These are phyloP conservation scores for Lenwebbia sp. DNA, from an alignment of 345 rosid species.

Conservation along the genomic window DNA sequence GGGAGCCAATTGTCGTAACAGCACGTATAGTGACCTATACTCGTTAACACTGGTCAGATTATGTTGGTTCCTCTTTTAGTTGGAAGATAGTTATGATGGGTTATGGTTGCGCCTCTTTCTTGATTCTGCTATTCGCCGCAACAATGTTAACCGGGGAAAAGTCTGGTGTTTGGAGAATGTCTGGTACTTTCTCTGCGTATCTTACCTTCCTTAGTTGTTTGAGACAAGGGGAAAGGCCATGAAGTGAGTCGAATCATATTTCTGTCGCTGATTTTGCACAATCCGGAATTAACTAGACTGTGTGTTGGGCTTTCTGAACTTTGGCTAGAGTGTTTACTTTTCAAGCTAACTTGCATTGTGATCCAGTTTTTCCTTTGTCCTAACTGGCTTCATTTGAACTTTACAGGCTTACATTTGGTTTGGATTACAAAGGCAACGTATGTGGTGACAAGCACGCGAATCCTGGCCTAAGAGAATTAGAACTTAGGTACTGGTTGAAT, in stretches of 20 bases:
- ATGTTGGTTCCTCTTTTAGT: background rate
- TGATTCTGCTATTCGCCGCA: background rate
- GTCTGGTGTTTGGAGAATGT: background rate
- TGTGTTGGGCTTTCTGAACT: background rate
- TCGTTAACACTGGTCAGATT: background rate
- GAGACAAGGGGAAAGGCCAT: background rate
- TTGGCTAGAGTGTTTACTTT: background rate
- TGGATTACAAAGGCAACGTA: conserved; percentile 94
- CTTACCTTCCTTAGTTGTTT: background rate
- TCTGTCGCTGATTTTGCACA: background rate
- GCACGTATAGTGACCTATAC: background rate
- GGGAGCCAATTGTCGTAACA: background rate
- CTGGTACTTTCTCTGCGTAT: no score
- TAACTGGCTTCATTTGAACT: conserved; percentile 3
- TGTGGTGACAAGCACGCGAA: conserved; percentile 80
- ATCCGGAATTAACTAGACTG: background rate
- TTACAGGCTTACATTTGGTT: conserved; percentile 82
- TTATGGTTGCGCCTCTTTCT: background rate
- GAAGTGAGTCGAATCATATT: background rate
- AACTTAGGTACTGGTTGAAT: conserved; percentile 85
- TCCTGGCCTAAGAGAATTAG: conserved; percentile 63
- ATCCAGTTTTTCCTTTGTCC: background rate
- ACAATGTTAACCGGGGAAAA: background rate
- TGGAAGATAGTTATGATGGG: background rate
- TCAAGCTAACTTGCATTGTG: background rate